Percentiles rank a stretch among this genome's conserved stretches.
phyloP scores from a whole-genome alignment of 345 rosid genomes.

The Viola odorata region DNA sequence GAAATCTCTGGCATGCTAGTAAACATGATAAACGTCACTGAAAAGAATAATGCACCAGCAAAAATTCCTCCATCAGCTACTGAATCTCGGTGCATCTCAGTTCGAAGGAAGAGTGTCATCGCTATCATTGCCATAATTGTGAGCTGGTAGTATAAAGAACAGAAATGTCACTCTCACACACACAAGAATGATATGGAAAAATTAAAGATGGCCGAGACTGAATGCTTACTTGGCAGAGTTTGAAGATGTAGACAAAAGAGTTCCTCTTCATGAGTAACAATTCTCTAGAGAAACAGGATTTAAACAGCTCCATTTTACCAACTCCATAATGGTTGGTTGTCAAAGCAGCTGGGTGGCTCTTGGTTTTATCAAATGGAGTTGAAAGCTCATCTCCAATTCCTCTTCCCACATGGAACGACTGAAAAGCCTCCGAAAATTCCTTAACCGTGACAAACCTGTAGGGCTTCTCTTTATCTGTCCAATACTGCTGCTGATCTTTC shows the following conservation, averaged over 20 bases:
- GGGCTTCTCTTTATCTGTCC: slow-evolving; percentile 43
- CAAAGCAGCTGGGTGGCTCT: slow-evolving; percentile 57
- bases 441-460: slow-evolving; percentile 42
- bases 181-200: neutral
- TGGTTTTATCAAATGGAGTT: slow-evolving; percentile 42
- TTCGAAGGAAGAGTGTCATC: slow-evolving; percentile 34
- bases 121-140: slow-evolving; percentile 26
- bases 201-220: neutral
- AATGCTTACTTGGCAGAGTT: slow-evolving; percentile 43
- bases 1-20: slow-evolving; percentile 76
- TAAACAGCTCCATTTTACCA: slow-evolving; percentile 39
- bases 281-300: slow-evolving; percentile 50
- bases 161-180: neutral
- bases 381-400: slow-evolving; percentile 36
- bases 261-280: slow-evolving; percentile 58
- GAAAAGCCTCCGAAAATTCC: slow-evolving; percentile 51
- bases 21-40: slow-evolving; percentile 47
- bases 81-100: slow-evolving; percentile 31
- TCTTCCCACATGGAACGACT: slow-evolving; percentile 34
- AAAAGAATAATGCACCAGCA: slow-evolving; percentile 61
- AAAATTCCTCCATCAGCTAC: slow-evolving; percentile 46
- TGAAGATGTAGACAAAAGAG: slow-evolving; percentile 44
- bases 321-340: slow-evolving; percentile 42
- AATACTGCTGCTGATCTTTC: slow-evolving; percentile 71
- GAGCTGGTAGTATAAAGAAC: slow-evolving; percentile 18